A percentile compares a stretch with the other conserved stretches of the same genome.
Conservation (phyloP, 345 rosid species). For the Erysimum cheiranthoides region DNA sequence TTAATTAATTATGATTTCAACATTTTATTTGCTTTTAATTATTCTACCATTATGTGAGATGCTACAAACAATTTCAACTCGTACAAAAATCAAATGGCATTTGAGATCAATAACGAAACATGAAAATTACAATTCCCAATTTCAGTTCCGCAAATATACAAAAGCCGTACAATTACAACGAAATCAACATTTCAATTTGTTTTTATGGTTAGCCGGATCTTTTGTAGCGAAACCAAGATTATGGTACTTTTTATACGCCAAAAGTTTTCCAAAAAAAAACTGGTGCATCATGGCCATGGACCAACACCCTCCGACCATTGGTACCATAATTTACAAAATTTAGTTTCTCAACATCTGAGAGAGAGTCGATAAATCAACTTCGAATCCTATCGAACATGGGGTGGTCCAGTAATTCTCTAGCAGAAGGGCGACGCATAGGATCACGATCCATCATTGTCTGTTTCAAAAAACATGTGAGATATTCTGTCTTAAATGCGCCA, state of each 20-base stretch:
- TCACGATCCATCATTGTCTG: constrained; percentile 88
- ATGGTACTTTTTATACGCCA: constrained; percentile 16
- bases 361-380: constrained; percentile 33
- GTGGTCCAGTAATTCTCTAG: constrained; percentile 66
- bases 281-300: not conserved
- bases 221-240: not conserved
- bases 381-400: constrained; percentile 62
- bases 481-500: constrained; percentile 12
- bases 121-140: not conserved
- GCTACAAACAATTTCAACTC: not conserved
- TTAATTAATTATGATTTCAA: not conserved
- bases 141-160: constrained; percentile 22
- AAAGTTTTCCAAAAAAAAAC: not conserved
- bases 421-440: constrained; percentile 76
- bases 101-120: not conserved
- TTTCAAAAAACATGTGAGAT: constrained; percentile 36
- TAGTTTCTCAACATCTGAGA: constrained; percentile 7
- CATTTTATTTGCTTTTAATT: not conserved
- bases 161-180: constrained; percentile 12
- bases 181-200: not conserved
- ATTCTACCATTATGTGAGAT: not conserved
- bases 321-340: constrained; percentile 42
- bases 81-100: not conserved
- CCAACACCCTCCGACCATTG: constrained; percentile 11
- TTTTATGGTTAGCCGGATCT: not conserved